phyloP scores from a whole-genome alignment of 176 grass and related monocot genomes.

The Zoysia japonica region DNA sequence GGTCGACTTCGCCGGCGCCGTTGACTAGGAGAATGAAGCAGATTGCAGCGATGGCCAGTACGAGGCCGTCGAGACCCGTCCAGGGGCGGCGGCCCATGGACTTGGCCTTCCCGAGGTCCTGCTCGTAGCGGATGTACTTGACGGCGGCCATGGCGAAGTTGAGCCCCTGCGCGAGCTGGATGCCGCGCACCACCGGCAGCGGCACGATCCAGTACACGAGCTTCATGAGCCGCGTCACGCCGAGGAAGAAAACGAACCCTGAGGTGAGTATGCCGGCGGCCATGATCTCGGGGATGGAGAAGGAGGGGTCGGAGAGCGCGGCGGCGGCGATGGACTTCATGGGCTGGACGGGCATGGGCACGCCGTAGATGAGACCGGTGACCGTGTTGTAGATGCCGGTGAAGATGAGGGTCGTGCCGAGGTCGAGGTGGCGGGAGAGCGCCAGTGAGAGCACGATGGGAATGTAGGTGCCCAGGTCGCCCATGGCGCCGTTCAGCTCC shows the following conservation, averaged over 20 bases:
- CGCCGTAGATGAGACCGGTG: conserved; percentile 81
- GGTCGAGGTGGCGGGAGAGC: conserved; percentile 63
- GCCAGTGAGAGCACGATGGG: conserved; percentile 75
- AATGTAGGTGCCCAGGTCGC: conserved; percentile 93
- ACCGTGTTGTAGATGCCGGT: conserved; percentile 78
- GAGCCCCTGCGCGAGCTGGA: conserved; percentile 85
- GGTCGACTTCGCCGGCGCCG: conserved; percentile 54
- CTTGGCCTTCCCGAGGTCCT: conserved; percentile 68
- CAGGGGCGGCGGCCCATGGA: conserved; percentile 22
- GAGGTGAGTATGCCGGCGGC: conserved; percentile 75
- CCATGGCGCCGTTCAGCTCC: conserved; percentile 79
- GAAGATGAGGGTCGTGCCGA: conserved; percentile 82
- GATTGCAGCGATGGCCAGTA: conserved; percentile 52
- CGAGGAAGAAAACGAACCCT: conserved; percentile 62
- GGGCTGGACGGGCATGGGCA: conserved; percentile 92
- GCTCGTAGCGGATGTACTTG: conserved; percentile 79
- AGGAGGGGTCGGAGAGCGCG: conserved; percentile 35
- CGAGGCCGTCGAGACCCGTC: conserved; percentile 80
- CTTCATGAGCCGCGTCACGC: conserved; percentile 70
- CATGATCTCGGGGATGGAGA: conserved; percentile 67
- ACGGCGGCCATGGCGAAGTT: conserved; percentile 84
- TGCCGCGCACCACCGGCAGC: conserved; percentile 83
- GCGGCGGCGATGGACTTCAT: conserved; percentile 94
- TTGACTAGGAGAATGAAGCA: conserved; percentile 76
- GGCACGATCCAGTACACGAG: conserved; percentile 77